Evolutionary conservation across 441 rosid species (phyloP).

Genomic region (Gossypium lobatum): DNA sequence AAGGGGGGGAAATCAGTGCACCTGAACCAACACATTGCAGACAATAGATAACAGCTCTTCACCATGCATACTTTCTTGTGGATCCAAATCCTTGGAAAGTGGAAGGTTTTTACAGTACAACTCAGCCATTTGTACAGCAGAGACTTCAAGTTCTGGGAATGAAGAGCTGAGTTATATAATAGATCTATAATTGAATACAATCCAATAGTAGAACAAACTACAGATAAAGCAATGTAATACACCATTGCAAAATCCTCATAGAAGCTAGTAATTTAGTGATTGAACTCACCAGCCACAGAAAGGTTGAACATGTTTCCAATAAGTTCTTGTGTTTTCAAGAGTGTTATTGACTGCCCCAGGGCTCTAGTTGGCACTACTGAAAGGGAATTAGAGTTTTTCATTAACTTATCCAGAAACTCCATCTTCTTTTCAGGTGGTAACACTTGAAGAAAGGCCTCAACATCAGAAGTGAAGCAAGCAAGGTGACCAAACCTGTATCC

Average conservation of each 20-base stretch:
- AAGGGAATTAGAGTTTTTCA: conserved; percentile 30
- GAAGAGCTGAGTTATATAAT: conserved; percentile 22
- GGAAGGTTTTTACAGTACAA: conserved; percentile 70
- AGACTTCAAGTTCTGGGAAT: conserved; percentile 57
- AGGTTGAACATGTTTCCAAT: conserved; percentile 48
- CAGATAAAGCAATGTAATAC: neutral
- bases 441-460: conserved; percentile 67
- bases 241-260: neutral
- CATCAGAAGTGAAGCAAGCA: conserved; percentile 82
- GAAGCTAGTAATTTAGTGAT: neutral
- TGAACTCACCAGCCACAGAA: conserved; percentile 44
- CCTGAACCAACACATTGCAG: conserved; percentile 86
- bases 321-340: conserved; percentile 67
- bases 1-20: conserved; percentile 12
- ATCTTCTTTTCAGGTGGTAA: conserved; percentile 50
- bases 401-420: conserved; percentile 54
- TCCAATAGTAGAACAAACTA: conserved; percentile 5
- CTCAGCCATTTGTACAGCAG: conserved; percentile 59
- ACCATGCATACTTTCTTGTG: conserved; percentile 91
- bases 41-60: conserved; percentile 82
- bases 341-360: conserved; percentile 71
- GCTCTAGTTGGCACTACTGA: conserved; percentile 46
- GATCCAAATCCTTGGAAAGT: conserved; percentile 88
- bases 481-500: conserved; percentile 86
- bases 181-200: conserved; percentile 11